Percentiles rank a stretch among this genome's conserved stretches.
These are phyloP conservation scores for Primulina huaijiensis DNA, from an alignment of 257 asterid species.

Conservation along the genomic window DNA sequence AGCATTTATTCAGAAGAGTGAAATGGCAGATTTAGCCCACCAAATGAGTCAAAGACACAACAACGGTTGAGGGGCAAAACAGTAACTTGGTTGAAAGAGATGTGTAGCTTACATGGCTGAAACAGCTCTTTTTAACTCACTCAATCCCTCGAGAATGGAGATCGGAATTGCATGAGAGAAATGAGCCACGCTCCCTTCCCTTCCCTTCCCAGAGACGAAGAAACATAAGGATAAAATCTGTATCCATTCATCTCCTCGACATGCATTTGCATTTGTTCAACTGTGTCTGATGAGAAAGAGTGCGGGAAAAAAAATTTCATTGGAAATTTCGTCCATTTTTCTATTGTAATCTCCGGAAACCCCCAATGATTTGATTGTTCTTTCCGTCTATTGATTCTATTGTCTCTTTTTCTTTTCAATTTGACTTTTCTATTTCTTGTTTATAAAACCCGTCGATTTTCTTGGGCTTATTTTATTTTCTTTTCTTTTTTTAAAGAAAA, in stretches of 20 bases:
- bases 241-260: background rate
- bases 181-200: background rate
- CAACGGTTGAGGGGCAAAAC: no score
- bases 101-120: no score
- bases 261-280: constrained; percentile 3
- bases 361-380: constrained; percentile 1
- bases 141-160: background rate
- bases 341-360: background rate
- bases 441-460: background rate
- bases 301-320: background rate
- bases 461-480: background rate
- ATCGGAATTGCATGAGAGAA: background rate
- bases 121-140: background rate
- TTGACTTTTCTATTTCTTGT: background rate
- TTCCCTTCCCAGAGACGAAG: background rate
- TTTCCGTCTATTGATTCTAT: constrained; percentile 1
- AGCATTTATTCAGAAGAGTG: no score
- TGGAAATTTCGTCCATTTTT: background rate
- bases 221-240: background rate
- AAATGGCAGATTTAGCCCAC: no score
- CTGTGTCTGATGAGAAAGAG: background rate
- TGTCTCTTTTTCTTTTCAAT: background rate
- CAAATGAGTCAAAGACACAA: no score
- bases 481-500: no score
- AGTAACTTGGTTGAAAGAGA: no score